phyloP scores from a whole-genome alignment of 2,329 filamentous ascomycete genomes.

The Trichoderma atroviride region DNA sequence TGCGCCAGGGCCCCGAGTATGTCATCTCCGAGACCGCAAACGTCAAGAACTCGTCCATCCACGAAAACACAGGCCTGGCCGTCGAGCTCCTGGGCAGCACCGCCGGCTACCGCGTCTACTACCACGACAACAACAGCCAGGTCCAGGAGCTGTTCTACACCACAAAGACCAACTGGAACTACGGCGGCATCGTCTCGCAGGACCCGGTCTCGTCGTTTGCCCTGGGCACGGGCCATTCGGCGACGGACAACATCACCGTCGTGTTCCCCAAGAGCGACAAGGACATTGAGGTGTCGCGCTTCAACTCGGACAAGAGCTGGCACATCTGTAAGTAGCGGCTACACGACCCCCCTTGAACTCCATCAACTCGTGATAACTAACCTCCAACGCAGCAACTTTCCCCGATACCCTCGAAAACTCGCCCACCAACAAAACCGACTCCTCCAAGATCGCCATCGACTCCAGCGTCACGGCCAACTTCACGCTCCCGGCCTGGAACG shows the following conservation, averaged over 20 bases:
- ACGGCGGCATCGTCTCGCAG: constrained; percentile 16
- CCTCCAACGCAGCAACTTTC: background rate
- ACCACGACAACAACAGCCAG: constrained; percentile 5
- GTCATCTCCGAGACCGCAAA: background rate
- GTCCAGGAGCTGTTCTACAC: constrained; percentile 9
- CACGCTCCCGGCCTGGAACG: constrained; percentile 3
- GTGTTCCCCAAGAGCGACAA: background rate
- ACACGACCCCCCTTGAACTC: background rate
- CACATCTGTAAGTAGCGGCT: constrained; percentile 1
- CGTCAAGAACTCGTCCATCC: background rate
- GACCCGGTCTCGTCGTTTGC: background rate
- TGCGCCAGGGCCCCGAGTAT: background rate
- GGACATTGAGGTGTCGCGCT: constrained; percentile 10
- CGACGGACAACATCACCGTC: constrained; percentile 11
- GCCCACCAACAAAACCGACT: constrained; percentile 9
- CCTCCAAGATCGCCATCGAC: constrained; percentile 3
- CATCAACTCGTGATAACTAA: background rate
- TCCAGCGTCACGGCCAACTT: background rate
- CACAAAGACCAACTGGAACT: background rate
- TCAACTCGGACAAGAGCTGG: constrained; percentile 4
- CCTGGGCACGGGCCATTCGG: background rate
- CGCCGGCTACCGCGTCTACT: constrained; percentile 11
- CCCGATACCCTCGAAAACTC: background rate
- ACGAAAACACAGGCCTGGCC: background rate
- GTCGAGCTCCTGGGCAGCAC: constrained; percentile 23